Evolutionary conservation across 371 early-diverging fungal genomes (phyloP).

Genomic region (Mucor indicus): DNA sequence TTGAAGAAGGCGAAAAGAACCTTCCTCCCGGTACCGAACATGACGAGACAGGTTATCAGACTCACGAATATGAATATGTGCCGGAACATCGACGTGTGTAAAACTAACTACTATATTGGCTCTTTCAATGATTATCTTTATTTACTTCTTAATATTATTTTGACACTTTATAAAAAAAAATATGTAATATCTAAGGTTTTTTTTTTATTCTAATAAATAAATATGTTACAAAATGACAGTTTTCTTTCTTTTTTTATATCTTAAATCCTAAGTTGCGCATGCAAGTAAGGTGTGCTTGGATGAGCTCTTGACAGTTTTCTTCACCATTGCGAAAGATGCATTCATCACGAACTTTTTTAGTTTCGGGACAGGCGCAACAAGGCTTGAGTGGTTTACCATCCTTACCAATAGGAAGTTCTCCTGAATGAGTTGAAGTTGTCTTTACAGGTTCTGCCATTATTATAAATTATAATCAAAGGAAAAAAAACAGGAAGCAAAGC

Average conservation of each 20-base stretch:
- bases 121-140: too few relatives aligned
- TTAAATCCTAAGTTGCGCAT: constrained; percentile 93
- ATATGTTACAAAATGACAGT: too few relatives aligned
- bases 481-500: constrained; percentile 1
- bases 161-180: too few relatives aligned
- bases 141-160: too few relatives aligned
- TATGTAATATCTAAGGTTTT: too few relatives aligned
- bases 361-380: constrained; percentile 96
- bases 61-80: constrained; percentile 17
- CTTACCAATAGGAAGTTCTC: constrained; percentile 44
- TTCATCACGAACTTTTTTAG: constrained; percentile 85
- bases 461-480: background rate
- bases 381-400: constrained; percentile 82
- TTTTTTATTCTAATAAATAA: too few relatives aligned
- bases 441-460: constrained; percentile 40
- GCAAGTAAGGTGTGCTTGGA: constrained; percentile 87
- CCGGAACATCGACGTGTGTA: too few relatives aligned
- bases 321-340: constrained; percentile 87
- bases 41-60: constrained; percentile 17
- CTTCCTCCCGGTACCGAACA: constrained; percentile 1
- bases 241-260: constrained; percentile 69
- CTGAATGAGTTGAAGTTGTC: constrained; percentile 44
- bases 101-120: too few relatives aligned
- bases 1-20: constrained; percentile 18
- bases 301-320: constrained; percentile 83